Base-by-base conservation (phyloP, 177 flowering plant genomes). In the Telopea speciosissima region DNA sequence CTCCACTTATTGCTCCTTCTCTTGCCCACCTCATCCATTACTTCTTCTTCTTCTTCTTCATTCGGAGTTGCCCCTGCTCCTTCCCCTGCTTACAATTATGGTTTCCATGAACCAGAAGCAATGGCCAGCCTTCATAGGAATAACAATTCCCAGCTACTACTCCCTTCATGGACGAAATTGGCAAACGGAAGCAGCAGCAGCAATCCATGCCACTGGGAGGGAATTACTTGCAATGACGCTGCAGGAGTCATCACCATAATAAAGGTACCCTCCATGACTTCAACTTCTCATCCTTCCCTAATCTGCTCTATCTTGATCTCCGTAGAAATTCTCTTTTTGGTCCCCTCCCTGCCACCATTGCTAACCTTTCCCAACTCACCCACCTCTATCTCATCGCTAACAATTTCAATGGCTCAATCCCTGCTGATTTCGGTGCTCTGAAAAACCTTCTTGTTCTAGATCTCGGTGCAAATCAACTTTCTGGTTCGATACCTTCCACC, bases 241-340 rank as follows among this genome's bases (percentile, higher is more conserved):
- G 67, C 67, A 31, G 66, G 63, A 5, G 68, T 83, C 17, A 60
- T 22, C 1, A 8, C 36, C 5, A 26, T 81, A 16, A 77, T 22
- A 16, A 24, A 65, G 85, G 85, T 71, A 75, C 80, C 0, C 80
- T 83, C 2, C 45, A 52, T 1, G 23, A 40, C 52, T 71, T 83
- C 49, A 24, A 68, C 25, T 83, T 80, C 54, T 64, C 74, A 0
- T 68, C 77, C 11, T 72, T 82, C 45, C 75, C 73, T 3, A 59
- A 40, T 19, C 78, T 83, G 6, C 21, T 25, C 11, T 5, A 7
- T 21, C 49, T 83, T 36, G 71, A 77, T 28, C 68, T 83, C 23
- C 19, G 40, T 14, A 13, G 8, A 22, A 79, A 79, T 31, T 0
- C 28, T 0, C 61, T 82, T 25, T 66, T 4, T 44, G 81, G 81